Evolutionary conservation across 202 grass and related monocot genomes (phyloP).

Genomic region (Zoysia matrella): DNA sequence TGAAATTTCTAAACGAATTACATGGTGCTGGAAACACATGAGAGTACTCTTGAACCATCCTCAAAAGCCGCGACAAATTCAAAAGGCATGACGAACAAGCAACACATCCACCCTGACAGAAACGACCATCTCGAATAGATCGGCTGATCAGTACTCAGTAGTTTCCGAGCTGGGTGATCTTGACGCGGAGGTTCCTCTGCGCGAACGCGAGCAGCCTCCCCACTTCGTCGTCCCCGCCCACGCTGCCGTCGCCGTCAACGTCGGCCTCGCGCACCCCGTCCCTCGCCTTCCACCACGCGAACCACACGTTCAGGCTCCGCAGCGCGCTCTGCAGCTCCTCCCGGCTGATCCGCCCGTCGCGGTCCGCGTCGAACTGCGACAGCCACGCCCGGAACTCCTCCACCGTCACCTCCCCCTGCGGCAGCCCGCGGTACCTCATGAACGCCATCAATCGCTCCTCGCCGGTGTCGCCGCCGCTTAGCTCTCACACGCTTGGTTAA

Average conservation of each 20-base stretch:
- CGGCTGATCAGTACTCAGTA: not conserved
- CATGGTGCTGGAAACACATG: no score
- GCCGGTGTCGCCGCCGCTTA: not conserved
- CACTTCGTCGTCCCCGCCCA: constrained; percentile 56
- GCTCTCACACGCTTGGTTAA: not conserved
- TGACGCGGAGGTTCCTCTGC: constrained; percentile 60
- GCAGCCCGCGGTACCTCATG: constrained; percentile 51
- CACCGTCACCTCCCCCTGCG: constrained; percentile 63
- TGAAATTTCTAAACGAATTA: no score
- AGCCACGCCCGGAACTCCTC: no score
- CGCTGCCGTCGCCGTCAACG: constrained; percentile 49
- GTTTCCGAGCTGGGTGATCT: constrained; percentile 58
- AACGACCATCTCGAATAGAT: no score
- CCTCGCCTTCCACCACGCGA: constrained; percentile 49
- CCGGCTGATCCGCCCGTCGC: no score
- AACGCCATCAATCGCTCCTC: constrained; percentile 54
- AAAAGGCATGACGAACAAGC: no score
- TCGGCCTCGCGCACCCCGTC: constrained; percentile 55
- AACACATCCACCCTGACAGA: no score
- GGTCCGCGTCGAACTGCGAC: no score
- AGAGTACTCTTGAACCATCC: no score
- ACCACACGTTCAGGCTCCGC: no score
- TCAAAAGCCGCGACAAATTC: no score
- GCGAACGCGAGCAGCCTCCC: constrained; percentile 58
- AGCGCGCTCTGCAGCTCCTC: no score